Percentiles rank a stretch among this genome's conserved stretches.
phyloP scores from a whole-genome alignment of 768 basidiomycete species.

The Rhodocollybia butyracea region DNA sequence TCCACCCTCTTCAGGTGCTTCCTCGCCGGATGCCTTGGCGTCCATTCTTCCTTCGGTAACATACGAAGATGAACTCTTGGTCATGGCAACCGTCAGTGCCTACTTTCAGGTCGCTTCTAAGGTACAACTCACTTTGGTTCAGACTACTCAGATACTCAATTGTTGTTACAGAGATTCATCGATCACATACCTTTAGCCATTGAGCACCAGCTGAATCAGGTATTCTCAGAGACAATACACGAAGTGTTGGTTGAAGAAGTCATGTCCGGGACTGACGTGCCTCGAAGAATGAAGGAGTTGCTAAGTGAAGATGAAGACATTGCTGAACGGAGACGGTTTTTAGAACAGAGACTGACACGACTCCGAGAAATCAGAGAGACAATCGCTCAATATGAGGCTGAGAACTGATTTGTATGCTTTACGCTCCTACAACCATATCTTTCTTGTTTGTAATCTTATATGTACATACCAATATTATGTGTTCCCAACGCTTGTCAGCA shows the following conservation, averaged over 20 bases:
- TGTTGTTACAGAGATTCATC: conserved; percentile 45
- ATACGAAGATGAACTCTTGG: conserved; percentile 38
- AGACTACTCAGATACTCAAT: neutral
- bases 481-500: no score
- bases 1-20: neutral
- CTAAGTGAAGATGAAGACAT: conserved; percentile 39
- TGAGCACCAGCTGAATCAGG: conserved; percentile 40
- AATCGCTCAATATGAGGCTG: conserved; percentile 13
- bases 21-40: neutral
- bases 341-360: conserved; percentile 23
- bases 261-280: conserved; percentile 14
- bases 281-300: conserved; percentile 23
- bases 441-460: no score
- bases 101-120: conserved; percentile 56
- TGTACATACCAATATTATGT: no score
- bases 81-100: conserved; percentile 54
- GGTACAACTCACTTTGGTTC: no score
- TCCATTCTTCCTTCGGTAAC: neutral
- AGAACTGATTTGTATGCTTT: neutral
- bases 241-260: conserved; percentile 30
- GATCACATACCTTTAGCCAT: conserved; percentile 52
- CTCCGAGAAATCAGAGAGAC: conserved; percentile 31
- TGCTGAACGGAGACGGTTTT: conserved; percentile 23
- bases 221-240: conserved; percentile 32
- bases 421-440: no score